Percentiles rank a stretch among this genome's conserved stretches.
These are phyloP conservation scores for Taiozyma onychis DNA, from an alignment of 1,139 yeast species.

Conservation along the genomic window DNA sequence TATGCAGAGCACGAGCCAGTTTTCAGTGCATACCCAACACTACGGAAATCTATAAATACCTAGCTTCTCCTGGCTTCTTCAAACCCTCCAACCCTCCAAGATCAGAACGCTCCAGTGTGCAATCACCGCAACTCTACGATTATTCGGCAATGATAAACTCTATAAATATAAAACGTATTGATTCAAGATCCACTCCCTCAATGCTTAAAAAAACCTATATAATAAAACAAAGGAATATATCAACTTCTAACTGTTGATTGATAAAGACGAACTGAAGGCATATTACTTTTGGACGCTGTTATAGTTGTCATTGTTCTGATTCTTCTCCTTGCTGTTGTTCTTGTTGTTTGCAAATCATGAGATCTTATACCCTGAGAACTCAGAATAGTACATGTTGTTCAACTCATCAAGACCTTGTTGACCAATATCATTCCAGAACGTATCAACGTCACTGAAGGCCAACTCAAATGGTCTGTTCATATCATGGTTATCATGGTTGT, in stretches of 20 bases:
- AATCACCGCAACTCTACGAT: neutral
- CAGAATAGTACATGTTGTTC: conserved; percentile 22
- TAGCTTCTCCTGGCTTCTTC: neutral
- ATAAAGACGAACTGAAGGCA: neutral
- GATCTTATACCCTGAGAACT: conserved; percentile 23
- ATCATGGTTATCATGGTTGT: neutral
- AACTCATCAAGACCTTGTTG: conserved; percentile 22
- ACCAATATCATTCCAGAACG: conserved; percentile 23
- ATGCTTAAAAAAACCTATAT: neutral
- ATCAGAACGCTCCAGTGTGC: neutral
- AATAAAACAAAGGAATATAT: neutral
- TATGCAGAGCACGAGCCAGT: neutral
- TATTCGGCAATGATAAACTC: neutral
- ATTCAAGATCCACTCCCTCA: neutral
- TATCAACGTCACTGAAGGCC: conserved; percentile 15
- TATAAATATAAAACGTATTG: neutral
- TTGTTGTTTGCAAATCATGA: neutral
- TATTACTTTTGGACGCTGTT: neutral
- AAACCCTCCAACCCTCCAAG: neutral
- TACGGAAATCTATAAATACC: neutral
- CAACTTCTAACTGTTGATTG: neutral
- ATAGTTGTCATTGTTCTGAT: too few species aligned
- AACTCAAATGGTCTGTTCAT: conserved; percentile 16
- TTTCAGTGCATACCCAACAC: neutral
- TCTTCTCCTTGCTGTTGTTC: too few species aligned